Base-by-base conservation (phyloP, 1,139 yeast genomes). In the Kodamaea sp. region DNA sequence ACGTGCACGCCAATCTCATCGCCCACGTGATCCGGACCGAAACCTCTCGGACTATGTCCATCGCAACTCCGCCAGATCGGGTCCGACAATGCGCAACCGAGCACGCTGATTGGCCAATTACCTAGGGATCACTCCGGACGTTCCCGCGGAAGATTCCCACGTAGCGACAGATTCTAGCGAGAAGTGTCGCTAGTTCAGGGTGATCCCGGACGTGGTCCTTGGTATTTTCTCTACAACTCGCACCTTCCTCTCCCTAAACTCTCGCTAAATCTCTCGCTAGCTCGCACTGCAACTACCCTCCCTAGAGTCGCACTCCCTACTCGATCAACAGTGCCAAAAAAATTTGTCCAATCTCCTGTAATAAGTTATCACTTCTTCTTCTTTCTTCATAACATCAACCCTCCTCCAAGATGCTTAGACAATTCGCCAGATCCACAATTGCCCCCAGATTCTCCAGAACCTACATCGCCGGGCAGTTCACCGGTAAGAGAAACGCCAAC, bases 401-500 rank as follows among this genome's bases (percentile, higher is more conserved):
- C 15, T 14, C 15, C 29, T 31, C 30, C 35, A 46, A 36, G 31
- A 70, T 70, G 76, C 67, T 70, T 50, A 70, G 69, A 65, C 73
- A 65, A 60, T 52, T 69, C 48, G 51, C 66, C 51, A 57, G 51
- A 51, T 46, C 57, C 41, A 47, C 59, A 39, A 49, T 52, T 37
- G 58, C 63, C 29, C 73, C 73, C 40, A 66, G 64, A 57, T 60
- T 70, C 43, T 47, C 71, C 53, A 70, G 76, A 68, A 50, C 64
- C 44, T 69, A 66, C 46, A 63, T 70, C 48, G 70, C 76, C 38
- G 76, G 76, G 43, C 75, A 70, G 52, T 71, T 71, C 57, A 70
- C 76, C 45, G 77, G 77, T 37, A 38, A 53, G 39, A 69, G 62
- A 53, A 63, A 63, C 33, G 57, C 74, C 44, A 68, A 70, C 48